Conservation (phyloP, 176 grass and related monocot species). For the Leersia perrieri region DNA sequence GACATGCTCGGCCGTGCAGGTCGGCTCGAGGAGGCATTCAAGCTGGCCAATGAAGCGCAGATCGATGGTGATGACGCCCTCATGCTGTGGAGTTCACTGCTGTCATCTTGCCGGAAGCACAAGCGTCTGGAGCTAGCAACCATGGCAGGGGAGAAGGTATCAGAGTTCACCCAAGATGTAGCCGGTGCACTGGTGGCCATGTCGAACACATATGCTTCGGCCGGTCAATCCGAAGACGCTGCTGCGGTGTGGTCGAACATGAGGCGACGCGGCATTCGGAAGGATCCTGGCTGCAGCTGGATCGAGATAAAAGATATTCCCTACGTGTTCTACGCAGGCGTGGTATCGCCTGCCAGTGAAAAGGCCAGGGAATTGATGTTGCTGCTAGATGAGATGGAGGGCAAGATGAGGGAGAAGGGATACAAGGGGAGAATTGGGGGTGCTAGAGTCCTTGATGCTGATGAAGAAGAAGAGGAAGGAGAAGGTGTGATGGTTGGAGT, state of each 20-base stretch:
- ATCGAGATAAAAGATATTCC: constrained; percentile 66
- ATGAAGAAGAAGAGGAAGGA: constrained; percentile 36
- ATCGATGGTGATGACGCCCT: constrained; percentile 46
- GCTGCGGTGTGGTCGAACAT: constrained; percentile 49
- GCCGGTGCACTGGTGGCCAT: constrained; percentile 64
- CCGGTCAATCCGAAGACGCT: constrained; percentile 48
- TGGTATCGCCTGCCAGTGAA: constrained; percentile 33
- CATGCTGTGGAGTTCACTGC: constrained; percentile 69
- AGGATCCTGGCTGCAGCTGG: constrained; percentile 84
- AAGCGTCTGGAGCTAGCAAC: constrained; percentile 51
- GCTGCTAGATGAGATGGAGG: constrained; percentile 61
- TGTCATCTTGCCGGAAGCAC: constrained; percentile 72
- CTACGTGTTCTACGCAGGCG: constrained; percentile 54
- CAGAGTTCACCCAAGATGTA: constrained; percentile 60
- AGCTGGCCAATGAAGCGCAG: constrained; percentile 39
- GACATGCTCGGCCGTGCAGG: constrained; percentile 78
- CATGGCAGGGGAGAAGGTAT: constrained; percentile 42
- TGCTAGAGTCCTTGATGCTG: constrained; percentile 47
- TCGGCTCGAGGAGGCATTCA: constrained; percentile 46
- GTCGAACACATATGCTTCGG: constrained; percentile 68
- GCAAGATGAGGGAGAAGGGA: constrained; percentile 65
- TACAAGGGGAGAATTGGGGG: constrained; percentile 37
- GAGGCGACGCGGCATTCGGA: constrained; percentile 56
- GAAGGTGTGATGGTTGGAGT: constrained; percentile 57
- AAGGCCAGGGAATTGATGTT: constrained; percentile 46